Evolutionary conservation across 768 basidiomycete species (phyloP).

Genomic region (Mycena epipterygia): DNA sequence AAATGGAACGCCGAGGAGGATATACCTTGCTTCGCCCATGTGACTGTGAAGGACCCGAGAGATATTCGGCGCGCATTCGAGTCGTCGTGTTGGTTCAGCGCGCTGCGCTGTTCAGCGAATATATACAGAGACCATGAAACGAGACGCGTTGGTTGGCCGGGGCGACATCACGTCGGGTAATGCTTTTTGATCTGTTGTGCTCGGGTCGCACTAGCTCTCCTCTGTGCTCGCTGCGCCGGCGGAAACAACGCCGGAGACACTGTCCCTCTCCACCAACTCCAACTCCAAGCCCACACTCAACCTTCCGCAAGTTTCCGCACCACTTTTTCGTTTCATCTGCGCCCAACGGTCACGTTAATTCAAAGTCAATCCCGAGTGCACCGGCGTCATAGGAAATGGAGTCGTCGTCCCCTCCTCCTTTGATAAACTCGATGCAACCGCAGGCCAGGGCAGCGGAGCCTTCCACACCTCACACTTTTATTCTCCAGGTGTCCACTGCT

Average conservation of each 20-base stretch:
- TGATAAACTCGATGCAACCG: conserved; percentile 88
- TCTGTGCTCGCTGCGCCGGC: conserved; percentile 97
- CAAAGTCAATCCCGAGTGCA: conserved; percentile 89
- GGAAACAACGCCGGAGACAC: conserved; percentile 99
- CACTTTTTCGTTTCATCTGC: conserved; percentile 94
- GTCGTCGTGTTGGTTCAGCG: no score
- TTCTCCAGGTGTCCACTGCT: conserved; percentile 86
- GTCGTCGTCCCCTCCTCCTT: conserved; percentile 99
- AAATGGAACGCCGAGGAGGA: no score
- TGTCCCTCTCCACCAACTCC: conserved; percentile 77
- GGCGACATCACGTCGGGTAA: no score
- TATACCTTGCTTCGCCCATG: no score
- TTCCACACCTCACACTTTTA: not conserved
- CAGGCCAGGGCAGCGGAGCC: conserved; percentile 81
- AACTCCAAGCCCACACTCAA: no score
- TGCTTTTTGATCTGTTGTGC: no score
- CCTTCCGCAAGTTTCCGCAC: conserved; percentile 80
- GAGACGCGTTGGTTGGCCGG: no score
- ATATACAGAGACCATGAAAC: no score
- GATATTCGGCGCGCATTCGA: no score
- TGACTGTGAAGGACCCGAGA: no score
- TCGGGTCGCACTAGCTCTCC: no score
- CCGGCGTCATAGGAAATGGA: conserved; percentile 93
- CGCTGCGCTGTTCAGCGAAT: no score
- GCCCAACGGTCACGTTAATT: conserved; percentile 95